These are phyloP conservation scores for Phragmites australis DNA, from an alignment of 176 grass and related monocot species.

Conservation along the genomic window DNA sequence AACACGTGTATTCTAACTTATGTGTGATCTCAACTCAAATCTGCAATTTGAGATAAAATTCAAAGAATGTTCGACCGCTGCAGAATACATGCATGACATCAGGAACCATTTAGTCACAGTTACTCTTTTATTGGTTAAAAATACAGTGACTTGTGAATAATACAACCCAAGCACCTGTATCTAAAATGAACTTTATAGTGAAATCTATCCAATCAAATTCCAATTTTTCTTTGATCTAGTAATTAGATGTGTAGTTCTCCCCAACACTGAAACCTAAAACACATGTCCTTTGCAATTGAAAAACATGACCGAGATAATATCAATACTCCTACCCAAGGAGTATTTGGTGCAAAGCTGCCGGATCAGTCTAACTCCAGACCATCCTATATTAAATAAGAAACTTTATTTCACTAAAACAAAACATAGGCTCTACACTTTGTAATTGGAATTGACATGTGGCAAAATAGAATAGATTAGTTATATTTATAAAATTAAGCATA, in stretches of 20 bases:
- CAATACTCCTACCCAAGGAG: background rate
- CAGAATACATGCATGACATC: background rate
- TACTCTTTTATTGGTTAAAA: background rate
- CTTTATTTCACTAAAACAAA: background rate
- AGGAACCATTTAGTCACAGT: background rate
- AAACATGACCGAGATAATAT: background rate
- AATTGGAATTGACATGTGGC: background rate
- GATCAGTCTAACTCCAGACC: background rate
- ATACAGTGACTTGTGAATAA: background rate
- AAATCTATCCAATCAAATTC: background rate
- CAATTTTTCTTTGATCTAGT: background rate
- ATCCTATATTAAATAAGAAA: background rate
- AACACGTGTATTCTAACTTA: background rate
- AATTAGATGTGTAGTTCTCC: background rate
- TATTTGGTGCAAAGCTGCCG: background rate
- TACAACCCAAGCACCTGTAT: background rate
- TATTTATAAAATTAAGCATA: background rate
- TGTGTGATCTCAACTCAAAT: background rate
- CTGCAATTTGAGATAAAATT: background rate
- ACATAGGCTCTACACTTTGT: background rate
- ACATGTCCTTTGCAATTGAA: background rate
- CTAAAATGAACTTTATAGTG: background rate
- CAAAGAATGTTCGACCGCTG: background rate
- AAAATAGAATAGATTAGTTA: background rate
- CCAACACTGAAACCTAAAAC: background rate